Base-by-base conservation (phyloP, 2,329 filamentous ascomycete species). In the Xylaria sp. region DNA sequence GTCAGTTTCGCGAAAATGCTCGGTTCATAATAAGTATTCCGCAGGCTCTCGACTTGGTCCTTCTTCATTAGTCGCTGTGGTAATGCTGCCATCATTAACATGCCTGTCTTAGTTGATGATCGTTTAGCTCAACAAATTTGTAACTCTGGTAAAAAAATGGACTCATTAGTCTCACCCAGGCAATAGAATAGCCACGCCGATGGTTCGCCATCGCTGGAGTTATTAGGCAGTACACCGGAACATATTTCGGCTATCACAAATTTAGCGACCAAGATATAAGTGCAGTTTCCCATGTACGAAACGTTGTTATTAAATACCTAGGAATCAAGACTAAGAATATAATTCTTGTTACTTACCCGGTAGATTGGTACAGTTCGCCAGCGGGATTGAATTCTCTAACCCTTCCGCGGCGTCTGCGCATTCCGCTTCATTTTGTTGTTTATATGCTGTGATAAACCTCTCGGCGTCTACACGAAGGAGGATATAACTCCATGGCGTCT, bases 31-130 rank as follows among this genome's bases (percentile, higher is more conserved):
- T 2, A 1, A 17, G 2, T n/a, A 17, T 5, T 17, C 4, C 1
- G 3, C 6, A 1, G 1, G 3, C 2, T 29, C 3, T 27, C 13
- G 22, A 29, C 15, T 49, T 2, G 22, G 4, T 15, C 5, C 11
- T 27, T 4, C 4, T 49, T 5, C 1, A 20, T 3, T 45, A 27
- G 2, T 15, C 45, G 45, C n/a, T 3, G 6, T 17, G 53, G 61
- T 7, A 63, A 44, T 44, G 61, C 53, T 9, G 61, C 61, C 5
- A 57, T 3, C 61, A 63, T 63, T 17, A 50, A 29, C n/a, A 50
- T 36, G 11, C 61, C 61, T 63, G 11, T 33, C 5, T 36, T 33
- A n/a, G n/a, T 10, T n/a, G 25, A 31, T 25, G 22, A 11, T 17
- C 22, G 27, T 53, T 58, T 45, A 58, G 54, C 44, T 17, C 13